Percentiles rank a stretch among this genome's conserved stretches.
Conservation (phyloP, 2,329 filamentous ascomycete species). For the Cadophora sp. region DNA sequence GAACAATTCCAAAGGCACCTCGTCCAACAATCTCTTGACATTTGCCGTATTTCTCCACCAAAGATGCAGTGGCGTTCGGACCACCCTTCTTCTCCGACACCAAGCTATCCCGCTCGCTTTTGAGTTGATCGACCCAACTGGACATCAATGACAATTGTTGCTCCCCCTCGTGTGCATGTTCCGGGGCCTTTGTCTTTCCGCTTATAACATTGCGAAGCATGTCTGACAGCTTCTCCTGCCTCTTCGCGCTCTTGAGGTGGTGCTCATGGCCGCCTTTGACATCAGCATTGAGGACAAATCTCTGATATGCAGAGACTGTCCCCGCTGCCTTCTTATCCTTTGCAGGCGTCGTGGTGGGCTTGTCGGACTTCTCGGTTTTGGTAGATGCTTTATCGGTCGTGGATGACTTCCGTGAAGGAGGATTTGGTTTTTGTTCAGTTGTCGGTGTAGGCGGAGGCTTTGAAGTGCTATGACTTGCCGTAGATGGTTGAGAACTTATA, state of each 20-base stretch:
- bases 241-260: constrained; percentile 84
- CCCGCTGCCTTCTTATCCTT: constrained; percentile 42
- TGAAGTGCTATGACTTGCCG: constrained; percentile 41
- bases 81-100: constrained; percentile 79
- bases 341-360: constrained; percentile 34
- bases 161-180: constrained; percentile 64
- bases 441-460: constrained; percentile 37
- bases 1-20: constrained; percentile 95
- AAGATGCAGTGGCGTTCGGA: constrained; percentile 74
- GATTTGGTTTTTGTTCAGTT: constrained; percentile 45
- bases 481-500: constrained; percentile 34
- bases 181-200: constrained; percentile 80
- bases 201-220: constrained; percentile 85
- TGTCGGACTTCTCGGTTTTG: constrained; percentile 44
- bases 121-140: constrained; percentile 93
- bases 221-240: constrained; percentile 93
- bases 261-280: constrained; percentile 80
- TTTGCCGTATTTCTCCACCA: constrained; percentile 97
- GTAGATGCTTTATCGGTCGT: constrained; percentile 48
- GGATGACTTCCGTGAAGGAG: constrained; percentile 53
- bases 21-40: constrained; percentile 97
- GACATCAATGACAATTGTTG: constrained; percentile 92
- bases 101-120: constrained; percentile 81
- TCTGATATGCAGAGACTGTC: constrained; percentile 42
- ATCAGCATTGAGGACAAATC: constrained; percentile 58